A percentile compares a stretch with the other conserved stretches of the same genome.
phyloP scores from a whole-genome alignment of 495 filamentous ascomycete species.

The Platismatia glauca region DNA sequence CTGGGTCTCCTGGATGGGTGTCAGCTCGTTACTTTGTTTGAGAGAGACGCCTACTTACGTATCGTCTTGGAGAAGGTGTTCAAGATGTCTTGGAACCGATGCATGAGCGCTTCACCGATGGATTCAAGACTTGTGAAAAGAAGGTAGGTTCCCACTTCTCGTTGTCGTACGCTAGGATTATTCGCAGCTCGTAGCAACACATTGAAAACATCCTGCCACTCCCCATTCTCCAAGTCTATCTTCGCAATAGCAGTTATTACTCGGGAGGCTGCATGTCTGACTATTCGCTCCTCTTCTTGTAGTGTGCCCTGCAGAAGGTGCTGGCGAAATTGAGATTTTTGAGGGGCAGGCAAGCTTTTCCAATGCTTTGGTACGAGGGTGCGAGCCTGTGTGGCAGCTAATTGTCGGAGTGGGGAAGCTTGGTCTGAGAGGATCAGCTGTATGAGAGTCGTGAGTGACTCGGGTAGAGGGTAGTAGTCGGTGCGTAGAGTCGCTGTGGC shows the following conservation, averaged over 20 bases:
- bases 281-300: constrained; percentile 60
- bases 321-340: constrained; percentile 71
- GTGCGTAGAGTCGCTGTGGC: constrained; percentile 85
- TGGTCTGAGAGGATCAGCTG: constrained; percentile 73
- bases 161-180: constrained; percentile 61
- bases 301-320: constrained; percentile 75
- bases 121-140: constrained; percentile 84
- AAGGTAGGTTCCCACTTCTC: constrained; percentile 87
- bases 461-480: constrained; percentile 78
- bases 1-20: constrained; percentile 47
- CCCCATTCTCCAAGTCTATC: constrained; percentile 73
- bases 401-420: constrained; percentile 65
- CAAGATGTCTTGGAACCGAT: constrained; percentile 69
- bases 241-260: constrained; percentile 81
- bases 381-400: constrained; percentile 80
- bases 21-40: neutral
- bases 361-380: constrained; percentile 82
- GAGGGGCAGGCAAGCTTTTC: constrained; percentile 48
- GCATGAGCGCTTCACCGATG: constrained; percentile 67
- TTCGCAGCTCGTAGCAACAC: constrained; percentile 64
- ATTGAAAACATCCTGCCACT: constrained; percentile 76
- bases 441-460: constrained; percentile 72
- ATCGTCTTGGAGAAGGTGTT: constrained; percentile 80
- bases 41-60: constrained; percentile 25
- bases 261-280: constrained; percentile 78